Conservation (phyloP, 2,329 filamentous ascomycete genomes). For the Lachnellula suecica region DNA sequence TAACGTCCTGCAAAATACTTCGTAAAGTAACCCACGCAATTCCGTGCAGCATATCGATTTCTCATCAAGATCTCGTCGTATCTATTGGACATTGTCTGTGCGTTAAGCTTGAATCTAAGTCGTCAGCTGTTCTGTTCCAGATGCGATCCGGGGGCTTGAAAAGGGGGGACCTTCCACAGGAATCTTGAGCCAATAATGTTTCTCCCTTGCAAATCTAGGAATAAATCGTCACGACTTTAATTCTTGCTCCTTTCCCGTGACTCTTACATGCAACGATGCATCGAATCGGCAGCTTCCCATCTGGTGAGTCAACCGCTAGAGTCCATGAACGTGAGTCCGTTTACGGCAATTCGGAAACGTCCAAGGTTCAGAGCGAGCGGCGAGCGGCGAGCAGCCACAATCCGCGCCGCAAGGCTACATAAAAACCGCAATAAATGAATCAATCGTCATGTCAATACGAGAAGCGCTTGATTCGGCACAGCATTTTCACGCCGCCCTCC, state of each 20-base stretch:
- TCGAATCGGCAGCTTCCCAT: conserved; percentile 5
- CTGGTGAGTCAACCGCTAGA: conserved; percentile 1
- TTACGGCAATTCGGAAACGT: background rate
- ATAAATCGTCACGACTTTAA: conserved; percentile 1
- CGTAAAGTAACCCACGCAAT: background rate
- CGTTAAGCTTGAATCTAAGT: background rate
- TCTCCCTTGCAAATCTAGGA: background rate
- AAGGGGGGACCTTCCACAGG: background rate
- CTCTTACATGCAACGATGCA: background rate
- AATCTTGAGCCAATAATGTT: background rate
- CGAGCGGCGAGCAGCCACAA: too few relatives aligned
- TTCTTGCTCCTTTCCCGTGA: conserved; percentile 1
- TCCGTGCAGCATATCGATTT: background rate
- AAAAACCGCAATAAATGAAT: background rate
- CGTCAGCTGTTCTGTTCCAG: background rate
- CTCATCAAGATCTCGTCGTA: background rate
- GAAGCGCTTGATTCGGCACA: too few relatives aligned
- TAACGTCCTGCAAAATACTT: background rate
- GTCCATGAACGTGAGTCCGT: background rate
- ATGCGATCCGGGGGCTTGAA: background rate
- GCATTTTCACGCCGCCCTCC: background rate
- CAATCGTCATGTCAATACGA: conserved; percentile 3
- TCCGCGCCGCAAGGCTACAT: conserved; percentile 5
- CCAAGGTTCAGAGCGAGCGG: too few relatives aligned
- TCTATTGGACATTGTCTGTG: background rate